phyloP scores from a whole-genome alignment of 1,284 basidiomycete species.

The Fomes fomentarius region DNA sequence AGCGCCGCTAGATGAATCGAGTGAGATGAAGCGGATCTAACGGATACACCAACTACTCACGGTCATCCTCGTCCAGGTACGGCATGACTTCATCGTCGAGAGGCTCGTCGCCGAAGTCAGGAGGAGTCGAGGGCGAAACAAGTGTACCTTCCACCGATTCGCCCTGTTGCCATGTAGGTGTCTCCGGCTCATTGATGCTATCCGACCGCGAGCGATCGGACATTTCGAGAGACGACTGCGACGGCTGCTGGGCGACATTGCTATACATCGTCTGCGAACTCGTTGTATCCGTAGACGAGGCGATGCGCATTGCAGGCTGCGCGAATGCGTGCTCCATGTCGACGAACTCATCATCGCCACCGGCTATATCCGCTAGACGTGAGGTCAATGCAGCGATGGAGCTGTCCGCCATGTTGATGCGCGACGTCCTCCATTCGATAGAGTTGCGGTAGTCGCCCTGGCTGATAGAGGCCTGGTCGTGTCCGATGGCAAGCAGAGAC shows the following conservation, averaged over 20 bases:
- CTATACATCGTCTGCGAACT: conserved; percentile 28
- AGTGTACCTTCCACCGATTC: conserved; percentile 29
- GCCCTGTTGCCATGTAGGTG: conserved; percentile 31
- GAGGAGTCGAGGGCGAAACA: conserved; percentile 17
- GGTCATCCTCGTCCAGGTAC: conserved; percentile 38
- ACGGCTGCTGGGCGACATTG: conserved; percentile 28
- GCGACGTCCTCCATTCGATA: conserved; percentile 74
- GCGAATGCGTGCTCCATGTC: conserved; percentile 62
- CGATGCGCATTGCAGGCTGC: conserved; percentile 31
- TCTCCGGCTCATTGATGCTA: conserved; percentile 29
- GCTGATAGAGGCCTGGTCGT: conserved; percentile 68
- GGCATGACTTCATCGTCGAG: conserved; percentile 32
- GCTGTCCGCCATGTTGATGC: conserved; percentile 60
- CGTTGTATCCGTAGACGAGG: conserved; percentile 22
- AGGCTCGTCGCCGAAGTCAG: conserved; percentile 16
- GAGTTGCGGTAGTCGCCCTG: conserved; percentile 71
- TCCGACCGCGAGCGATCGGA: conserved; percentile 31
- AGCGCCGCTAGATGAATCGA: conserved; percentile 18
- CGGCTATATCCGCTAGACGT: conserved; percentile 27
- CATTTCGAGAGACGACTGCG: conserved; percentile 31
- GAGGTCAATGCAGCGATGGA: conserved; percentile 41
- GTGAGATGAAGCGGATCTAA: neutral
- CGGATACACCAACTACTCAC: conserved; percentile 30
- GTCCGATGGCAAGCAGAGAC: conserved; percentile 61
- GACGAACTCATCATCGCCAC: conserved; percentile 59